A percentile compares a stretch with the other conserved stretches of the same genome.
Evolutionary conservation across 2,329 filamentous ascomycete species (phyloP).

Genomic region (Ceratocystis destructans): DNA sequence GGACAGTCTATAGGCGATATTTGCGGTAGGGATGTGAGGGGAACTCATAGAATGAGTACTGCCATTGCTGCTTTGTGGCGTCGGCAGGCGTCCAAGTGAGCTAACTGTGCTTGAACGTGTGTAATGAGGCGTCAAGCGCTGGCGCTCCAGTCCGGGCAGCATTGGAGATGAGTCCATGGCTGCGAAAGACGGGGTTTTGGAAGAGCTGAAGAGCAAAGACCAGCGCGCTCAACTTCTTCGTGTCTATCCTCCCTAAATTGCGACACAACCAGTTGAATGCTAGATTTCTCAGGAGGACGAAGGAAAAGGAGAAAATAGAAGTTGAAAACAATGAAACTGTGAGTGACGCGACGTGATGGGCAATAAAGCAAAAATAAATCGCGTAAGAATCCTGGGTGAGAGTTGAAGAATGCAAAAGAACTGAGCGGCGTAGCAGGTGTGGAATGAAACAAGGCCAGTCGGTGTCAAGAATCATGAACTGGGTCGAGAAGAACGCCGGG

Average conservation of each 20-base stretch:
- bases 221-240: slow-evolving; percentile 1
- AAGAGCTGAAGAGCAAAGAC: background rate
- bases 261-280: background rate
- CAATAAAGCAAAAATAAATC: background rate
- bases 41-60: slow-evolving; percentile 30
- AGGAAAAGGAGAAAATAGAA: background rate
- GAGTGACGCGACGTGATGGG: slow-evolving; percentile 3
- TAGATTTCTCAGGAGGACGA: background rate
- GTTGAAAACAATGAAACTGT: background rate
- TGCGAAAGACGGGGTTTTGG: background rate
- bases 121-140: slow-evolving; percentile 30
- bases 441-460: slow-evolving; percentile 7
- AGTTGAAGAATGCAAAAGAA: slow-evolving; percentile 9
- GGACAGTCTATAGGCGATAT: slow-evolving; percentile 28
- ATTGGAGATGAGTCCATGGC: slow-evolving; percentile 26
- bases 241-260: background rate
- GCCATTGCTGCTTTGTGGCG: slow-evolving; percentile 32
- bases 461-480: background rate
- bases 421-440: background rate
- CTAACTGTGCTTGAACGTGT: slow-evolving; percentile 15
- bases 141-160: slow-evolving; percentile 35
- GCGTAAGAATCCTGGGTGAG: background rate
- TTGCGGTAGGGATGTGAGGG: slow-evolving; percentile 27
- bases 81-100: slow-evolving; percentile 20
- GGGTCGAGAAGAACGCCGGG: background rate